Conservation (phyloP, 371 early-diverging fungal genomes). For the Mortierella sp. region DNA sequence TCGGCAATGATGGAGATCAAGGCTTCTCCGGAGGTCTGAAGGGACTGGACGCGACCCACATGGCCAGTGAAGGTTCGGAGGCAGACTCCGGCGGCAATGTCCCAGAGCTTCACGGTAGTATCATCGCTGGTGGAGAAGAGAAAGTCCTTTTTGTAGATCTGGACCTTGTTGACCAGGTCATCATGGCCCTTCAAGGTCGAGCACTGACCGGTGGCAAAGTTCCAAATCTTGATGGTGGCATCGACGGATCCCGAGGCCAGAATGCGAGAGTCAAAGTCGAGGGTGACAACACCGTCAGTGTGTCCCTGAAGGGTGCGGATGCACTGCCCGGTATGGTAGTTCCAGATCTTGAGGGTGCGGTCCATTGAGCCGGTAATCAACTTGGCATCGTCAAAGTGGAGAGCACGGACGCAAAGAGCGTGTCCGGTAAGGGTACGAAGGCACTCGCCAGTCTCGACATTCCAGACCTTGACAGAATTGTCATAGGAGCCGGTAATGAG, state of each 20-base stretch:
- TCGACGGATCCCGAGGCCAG: constrained; percentile 91
- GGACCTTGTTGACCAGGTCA: constrained; percentile 91
- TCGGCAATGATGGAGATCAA: constrained; percentile 37
- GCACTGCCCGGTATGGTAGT: constrained; percentile 90
- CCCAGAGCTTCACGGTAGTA: constrained; percentile 87
- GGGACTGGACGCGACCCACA: constrained; percentile 83
- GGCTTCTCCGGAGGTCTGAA: constrained; percentile 52
- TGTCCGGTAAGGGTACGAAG: constrained; percentile 87
- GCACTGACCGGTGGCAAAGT: constrained; percentile 85
- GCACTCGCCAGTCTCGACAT: constrained; percentile 80
- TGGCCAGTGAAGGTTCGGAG: constrained; percentile 81
- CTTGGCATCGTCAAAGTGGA: constrained; percentile 90
- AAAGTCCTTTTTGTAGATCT: constrained; percentile 73
- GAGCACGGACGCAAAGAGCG: constrained; percentile 85
- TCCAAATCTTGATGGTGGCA: constrained; percentile 92
- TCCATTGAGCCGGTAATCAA: constrained; percentile 93
- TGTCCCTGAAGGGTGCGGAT: constrained; percentile 88
- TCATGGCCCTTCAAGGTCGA: constrained; percentile 86
- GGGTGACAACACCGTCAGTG: constrained; percentile 87
- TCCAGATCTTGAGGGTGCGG: constrained; percentile 97
- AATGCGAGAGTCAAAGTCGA: constrained; percentile 87
- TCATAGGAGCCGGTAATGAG: constrained; percentile 92
- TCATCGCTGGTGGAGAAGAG: constrained; percentile 90
- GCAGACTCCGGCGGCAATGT: constrained; percentile 79
- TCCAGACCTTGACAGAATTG: constrained; percentile 86